Evolutionary conservation across 768 basidiomycete species (phyloP), one percentile per base, ranked within the genome.

Genomic region (Chalciporus piperatus): DNA sequence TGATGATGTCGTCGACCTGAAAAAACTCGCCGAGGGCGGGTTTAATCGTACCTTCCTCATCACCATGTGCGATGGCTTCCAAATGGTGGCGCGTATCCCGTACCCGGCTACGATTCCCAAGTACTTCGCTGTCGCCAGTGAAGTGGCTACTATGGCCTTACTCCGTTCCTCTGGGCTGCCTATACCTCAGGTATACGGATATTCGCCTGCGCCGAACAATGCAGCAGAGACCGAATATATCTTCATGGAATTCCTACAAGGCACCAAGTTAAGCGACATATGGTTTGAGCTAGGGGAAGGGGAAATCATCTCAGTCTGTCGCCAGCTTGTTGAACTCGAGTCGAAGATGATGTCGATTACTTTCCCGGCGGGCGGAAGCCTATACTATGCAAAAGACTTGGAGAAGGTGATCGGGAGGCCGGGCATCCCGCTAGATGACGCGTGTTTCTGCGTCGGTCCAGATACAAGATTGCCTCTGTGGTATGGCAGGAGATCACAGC

Each of bases 11-110:
- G 63, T 62, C 59, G 43, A 23, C 54, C 33, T 77, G 0, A 5
- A 2, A 51, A 80, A 77, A 57, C 75, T 80, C 35, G 75, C 67
- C 45, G 79, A 80, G 68, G 61, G 56, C 27, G 59, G 68, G 6
- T 64, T 67, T 37, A 69, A 69, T 47, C 65, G 64, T 41, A 59
- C 58, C 41, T 70, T 70, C 51, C 59, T 70, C 48, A 58, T 70
- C 53, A 64, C 63, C 37, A 47, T 70, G 59, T 50, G 39, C 37
- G 41, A 27, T 42, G 62, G 53, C 46, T 61, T 63, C 51, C 43
- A 49, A 39, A 47, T 63, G 55, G 56, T 52, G 3, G 49, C 42
- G 5, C 49, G 49, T 19, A 47, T 47, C 19, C 51, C 45, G 17
- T 52, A 47, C 12, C 51, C 23, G 0, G 25, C 8, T 20, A 47